Evolutionary conservation across 1,284 basidiomycete genomes (phyloP), one percentile per base, ranked within the genome.

Genomic region (Sporisorium reilianum): DNA sequence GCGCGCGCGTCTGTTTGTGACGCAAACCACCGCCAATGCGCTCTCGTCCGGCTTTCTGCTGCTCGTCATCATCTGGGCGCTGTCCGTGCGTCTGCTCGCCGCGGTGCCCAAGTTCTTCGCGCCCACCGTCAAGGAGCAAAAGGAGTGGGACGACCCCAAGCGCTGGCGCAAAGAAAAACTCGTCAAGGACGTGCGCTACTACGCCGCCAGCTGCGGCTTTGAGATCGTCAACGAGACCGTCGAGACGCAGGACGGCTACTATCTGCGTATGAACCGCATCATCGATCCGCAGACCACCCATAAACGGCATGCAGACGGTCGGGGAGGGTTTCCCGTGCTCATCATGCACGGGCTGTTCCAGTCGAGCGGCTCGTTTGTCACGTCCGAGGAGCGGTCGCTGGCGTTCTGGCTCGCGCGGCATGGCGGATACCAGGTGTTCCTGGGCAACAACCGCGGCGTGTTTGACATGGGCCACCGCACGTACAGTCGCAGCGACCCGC

Each of bases 261-360:
- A 85, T 41, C 80, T 90, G 36, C 85, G 88, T 50, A 85, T 89
- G 75, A 87, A 89, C 81, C 86, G 87, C 51, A 87, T 90, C 56
- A 86, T 89, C 57, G 87, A 88, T 69, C 87, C 87, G 18, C 74
- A 86, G 48, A 85, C 87, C 73, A 65, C 60, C 46, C 62, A 75
- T 6, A 80, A 84, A 63, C 80, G 80, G 22, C 84, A 85, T 38
- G 66, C 85, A 5, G 87, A 88, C 70, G 87, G 88, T 0, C 51
- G 56, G 10, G 87, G 87, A 23, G 88, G 88, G 1, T 90, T 87
- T 83, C 89, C 89, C 0, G 87, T 90, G n/a, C 84, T 90, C 12
- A 87, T 90, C 71, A 86, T 89, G 70, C 89, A 90, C 84, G 89
- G 89, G 16, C 85, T 90, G 5, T 90, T 90, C 83, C 89, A 90